Conservation (phyloP, 805 yeast species). For the Yarrowia bubula region DNA sequence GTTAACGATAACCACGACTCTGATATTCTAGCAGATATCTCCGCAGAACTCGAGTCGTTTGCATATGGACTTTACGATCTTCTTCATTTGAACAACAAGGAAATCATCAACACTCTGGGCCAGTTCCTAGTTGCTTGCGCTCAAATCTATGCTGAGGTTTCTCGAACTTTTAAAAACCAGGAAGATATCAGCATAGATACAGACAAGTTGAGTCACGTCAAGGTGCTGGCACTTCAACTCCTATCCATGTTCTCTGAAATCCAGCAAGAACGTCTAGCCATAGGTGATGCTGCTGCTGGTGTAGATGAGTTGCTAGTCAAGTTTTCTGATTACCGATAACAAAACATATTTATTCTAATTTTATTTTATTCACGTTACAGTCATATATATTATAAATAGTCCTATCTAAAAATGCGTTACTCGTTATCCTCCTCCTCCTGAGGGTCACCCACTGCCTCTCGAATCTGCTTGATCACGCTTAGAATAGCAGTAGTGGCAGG, state of each 20-base stretch:
- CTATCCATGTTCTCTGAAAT: neutral
- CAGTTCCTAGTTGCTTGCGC: slow-evolving; percentile 19
- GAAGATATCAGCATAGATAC: slow-evolving; percentile 4
- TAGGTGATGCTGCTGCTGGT: neutral
- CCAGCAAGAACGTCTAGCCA: slow-evolving; percentile 2
- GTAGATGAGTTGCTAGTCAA: slow-evolving; percentile 1
- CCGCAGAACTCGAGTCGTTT: slow-evolving; percentile 24
- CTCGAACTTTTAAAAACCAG: slow-evolving; percentile 2
- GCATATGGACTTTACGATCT: slow-evolving; percentile 15
- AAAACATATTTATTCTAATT: neutral
- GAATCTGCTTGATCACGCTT: slow-evolving; percentile 57
- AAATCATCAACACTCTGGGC: slow-evolving; percentile 26
- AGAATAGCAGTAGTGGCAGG: slow-evolving; percentile 88
- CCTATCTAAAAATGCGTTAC: slow-evolving; percentile 8
- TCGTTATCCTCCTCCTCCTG: neutral
- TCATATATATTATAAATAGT: slow-evolving; percentile 24
- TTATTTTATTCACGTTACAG: neutral
- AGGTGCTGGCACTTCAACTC: neutral
- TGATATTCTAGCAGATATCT: slow-evolving; percentile 4
- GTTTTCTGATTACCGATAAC: slow-evolving; percentile 8
- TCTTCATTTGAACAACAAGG: slow-evolving; percentile 25
- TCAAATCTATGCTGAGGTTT: slow-evolving; percentile 3
- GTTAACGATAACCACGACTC: neutral
- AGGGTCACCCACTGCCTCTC: slow-evolving; percentile 29
- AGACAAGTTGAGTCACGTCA: slow-evolving; percentile 1